Evolutionary conservation across 2,329 filamentous ascomycete species (phyloP).

Genomic region (Aphanocladium album): DNA sequence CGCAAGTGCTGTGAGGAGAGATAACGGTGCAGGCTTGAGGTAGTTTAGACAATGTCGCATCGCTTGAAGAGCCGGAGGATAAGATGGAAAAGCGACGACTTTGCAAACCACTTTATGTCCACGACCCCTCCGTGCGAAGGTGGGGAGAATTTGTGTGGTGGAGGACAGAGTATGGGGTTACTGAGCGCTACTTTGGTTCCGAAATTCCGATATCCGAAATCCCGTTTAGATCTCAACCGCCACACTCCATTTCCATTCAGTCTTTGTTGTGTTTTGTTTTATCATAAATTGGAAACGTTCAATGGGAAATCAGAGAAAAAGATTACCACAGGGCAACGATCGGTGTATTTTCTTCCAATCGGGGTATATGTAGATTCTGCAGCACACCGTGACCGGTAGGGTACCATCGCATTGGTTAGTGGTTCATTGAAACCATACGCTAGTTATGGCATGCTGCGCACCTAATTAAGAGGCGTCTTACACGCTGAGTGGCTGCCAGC

Average conservation of each 20-base stretch:
- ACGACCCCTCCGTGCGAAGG: constrained; percentile 21
- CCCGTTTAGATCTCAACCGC: background rate
- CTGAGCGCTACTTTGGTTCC: background rate
- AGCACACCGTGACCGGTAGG: background rate
- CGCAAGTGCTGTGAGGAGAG: background rate
- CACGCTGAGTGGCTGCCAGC: background rate
- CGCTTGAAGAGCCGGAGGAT: background rate
- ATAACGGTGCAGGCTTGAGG: background rate
- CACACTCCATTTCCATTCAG: background rate
- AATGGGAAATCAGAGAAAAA: background rate
- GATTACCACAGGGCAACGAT: background rate
- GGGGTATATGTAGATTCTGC: background rate
- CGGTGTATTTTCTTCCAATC: background rate
- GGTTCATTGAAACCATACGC: background rate
- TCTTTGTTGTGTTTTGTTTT: background rate
- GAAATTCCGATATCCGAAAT: constrained; percentile 10
- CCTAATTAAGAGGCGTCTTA: background rate
- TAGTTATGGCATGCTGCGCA: background rate
- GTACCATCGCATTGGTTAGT: background rate
- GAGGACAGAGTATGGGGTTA: background rate
- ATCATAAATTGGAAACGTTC: background rate
- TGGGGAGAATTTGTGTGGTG: constrained; percentile 2
- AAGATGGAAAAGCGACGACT: constrained; percentile 2
- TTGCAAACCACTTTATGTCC: constrained; percentile 13
- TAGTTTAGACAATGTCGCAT: constrained; percentile 1